Evolutionary conservation across 1,284 basidiomycete genomes (phyloP), one percentile per base, ranked within the genome.

Genomic region (Fomitopsis pinicola): DNA sequence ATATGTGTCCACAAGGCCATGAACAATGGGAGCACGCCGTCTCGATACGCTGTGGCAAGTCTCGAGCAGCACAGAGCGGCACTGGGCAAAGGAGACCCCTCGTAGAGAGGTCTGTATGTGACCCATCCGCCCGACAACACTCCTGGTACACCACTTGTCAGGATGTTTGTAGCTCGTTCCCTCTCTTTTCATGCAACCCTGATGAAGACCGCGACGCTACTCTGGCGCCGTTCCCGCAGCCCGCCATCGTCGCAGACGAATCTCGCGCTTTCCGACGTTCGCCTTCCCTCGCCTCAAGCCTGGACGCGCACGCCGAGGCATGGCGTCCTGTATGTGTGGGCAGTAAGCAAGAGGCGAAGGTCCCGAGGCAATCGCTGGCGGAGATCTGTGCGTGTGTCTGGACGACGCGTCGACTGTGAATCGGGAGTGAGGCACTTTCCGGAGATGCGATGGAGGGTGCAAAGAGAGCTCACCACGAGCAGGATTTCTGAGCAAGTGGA

Each of bases 301-400:
- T 14, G 42, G 45, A 58, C 17, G 45, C 45, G n/a, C 45, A 45
- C 45, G 19, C 42, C 9, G 4, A 46, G 0, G 42, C 36, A 36
- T 28, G 59, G 67, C 71, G 59, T 70, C 70, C 74, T 76, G 77
- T 77, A 59, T 63, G 76, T 40, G 19, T 15, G 36, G 3, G 33
- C 52, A 60, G 19, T 15, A 50, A 5, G 33, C 52, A 60, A 67
- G 59, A 65, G 62, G 55, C 66, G 66, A 68, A 73, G 79, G 70
- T 78, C 78, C 78, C 77, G 76, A 79, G 78, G 76, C 74, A 67
- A 26, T 74, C 71, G 72, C 78, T 79, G 72, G 76, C 77, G 75
- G 70, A 67, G 74, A 75, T 72, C 74, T 80, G 78, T 76, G 58
- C 61, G 80, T 73, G 59, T 65, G 50, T 35, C 62, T 50, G 28